Conservation (phyloP, 2,329 filamentous ascomycete genomes). For the Shiraia sp. region DNA sequence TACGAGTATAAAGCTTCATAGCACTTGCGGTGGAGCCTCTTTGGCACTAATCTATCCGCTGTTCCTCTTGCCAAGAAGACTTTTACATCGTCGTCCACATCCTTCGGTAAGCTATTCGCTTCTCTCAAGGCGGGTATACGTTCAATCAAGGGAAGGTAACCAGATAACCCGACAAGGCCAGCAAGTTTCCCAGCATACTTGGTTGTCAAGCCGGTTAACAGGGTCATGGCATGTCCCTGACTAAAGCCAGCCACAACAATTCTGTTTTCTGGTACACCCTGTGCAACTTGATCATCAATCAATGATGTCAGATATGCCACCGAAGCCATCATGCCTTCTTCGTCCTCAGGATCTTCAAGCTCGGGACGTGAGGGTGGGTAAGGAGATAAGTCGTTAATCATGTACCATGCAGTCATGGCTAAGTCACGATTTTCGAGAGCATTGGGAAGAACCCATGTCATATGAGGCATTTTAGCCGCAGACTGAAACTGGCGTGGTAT, state of each 20-base stretch:
- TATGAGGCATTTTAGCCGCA: slow-evolving; percentile 52
- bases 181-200: slow-evolving; percentile 47
- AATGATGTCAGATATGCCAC: slow-evolving; percentile 48
- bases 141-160: slow-evolving; percentile 52
- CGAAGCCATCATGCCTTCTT: slow-evolving; percentile 48
- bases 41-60: slow-evolving; percentile 54
- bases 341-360: slow-evolving; percentile 52
- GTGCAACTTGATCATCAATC: slow-evolving; percentile 47
- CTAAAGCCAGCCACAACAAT: slow-evolving; percentile 55
- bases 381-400: slow-evolving; percentile 46
- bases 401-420: slow-evolving; percentile 54
- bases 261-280: slow-evolving; percentile 48
- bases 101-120: slow-evolving; percentile 38
- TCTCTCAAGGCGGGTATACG: slow-evolving; percentile 46
- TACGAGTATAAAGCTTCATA: slow-evolving; percentile 46
- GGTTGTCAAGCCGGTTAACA: slow-evolving; percentile 49
- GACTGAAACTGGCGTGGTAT: slow-evolving; percentile 53
- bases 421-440: slow-evolving; percentile 53
- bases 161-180: slow-evolving; percentile 51
- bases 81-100: slow-evolving; percentile 41
- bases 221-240: slow-evolving; percentile 52
- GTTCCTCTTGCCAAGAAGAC: slow-evolving; percentile 54
- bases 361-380: slow-evolving; percentile 48
- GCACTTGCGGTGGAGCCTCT: slow-evolving; percentile 48
- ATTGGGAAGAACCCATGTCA: slow-evolving; percentile 57